Percentiles rank a stretch among this genome's conserved stretches.
phyloP scores from a whole-genome alignment of 805 yeast genomes.

The Myxozyma monticola region DNA sequence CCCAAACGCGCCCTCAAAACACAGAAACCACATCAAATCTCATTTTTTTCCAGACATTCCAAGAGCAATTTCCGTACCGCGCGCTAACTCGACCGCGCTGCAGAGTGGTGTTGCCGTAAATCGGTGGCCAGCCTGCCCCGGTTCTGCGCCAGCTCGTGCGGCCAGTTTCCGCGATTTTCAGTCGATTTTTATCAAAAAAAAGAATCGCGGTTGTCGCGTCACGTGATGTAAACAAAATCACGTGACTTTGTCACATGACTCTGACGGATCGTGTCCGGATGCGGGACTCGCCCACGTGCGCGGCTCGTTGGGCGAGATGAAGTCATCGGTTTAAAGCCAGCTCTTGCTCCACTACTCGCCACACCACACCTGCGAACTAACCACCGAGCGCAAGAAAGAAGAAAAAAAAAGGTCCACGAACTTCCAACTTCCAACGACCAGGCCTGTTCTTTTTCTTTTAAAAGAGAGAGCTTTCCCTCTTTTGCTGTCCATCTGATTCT shows the following conservation, averaged over 20 bases:
- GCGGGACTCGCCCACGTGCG: background rate
- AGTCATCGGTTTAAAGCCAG: no score
- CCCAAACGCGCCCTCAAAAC: conserved; percentile 1
- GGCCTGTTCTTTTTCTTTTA: background rate
- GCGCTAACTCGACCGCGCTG: background rate
- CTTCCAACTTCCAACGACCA: background rate
- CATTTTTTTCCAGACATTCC: background rate
- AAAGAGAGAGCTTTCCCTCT: background rate
- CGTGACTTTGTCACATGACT: no score
- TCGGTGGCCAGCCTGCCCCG: background rate
- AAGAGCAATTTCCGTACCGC: conserved; percentile 1
- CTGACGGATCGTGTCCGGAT: no score
- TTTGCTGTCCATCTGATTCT: background rate
- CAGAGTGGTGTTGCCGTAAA: background rate
- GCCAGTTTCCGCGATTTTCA: background rate
- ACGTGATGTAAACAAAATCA: background rate
- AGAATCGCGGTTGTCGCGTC: background rate
- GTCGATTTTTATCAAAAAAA: background rate
- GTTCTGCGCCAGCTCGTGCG: background rate
- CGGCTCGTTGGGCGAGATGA: background rate
- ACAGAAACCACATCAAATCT: background rate
- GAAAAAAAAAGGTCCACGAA: background rate
- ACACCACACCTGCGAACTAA: no score
- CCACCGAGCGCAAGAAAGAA: background rate
- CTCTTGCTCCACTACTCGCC: no score